These are phyloP conservation scores for Vigna reflexopilosa DNA, from an alignment of 306 rosid species.

Conservation along the genomic window DNA sequence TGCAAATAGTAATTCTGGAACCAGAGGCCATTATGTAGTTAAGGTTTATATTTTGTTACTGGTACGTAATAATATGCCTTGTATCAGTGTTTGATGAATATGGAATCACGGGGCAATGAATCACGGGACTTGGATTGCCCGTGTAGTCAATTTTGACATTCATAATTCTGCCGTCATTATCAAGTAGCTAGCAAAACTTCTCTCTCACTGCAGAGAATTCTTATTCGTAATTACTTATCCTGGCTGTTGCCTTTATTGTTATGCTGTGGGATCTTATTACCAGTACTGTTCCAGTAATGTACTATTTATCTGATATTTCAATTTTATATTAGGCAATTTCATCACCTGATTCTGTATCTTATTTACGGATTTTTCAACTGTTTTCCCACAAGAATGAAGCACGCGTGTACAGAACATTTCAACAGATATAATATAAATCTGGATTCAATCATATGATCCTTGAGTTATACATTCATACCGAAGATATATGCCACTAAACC, in stretches of 20 bases:
- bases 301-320: not conserved
- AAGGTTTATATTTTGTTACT: not conserved
- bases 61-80: not conserved
- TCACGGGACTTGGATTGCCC: not conserved
- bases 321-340: not conserved
- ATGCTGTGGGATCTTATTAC: slow-evolving; percentile 3
- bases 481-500: slow-evolving; percentile 1
- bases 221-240: not conserved
- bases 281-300: not conserved
- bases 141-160: not conserved
- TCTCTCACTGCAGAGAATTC: not conserved
- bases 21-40: not conserved
- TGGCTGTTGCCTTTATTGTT: not conserved
- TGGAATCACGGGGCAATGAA: not conserved
- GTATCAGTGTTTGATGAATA: slow-evolving; percentile 1
- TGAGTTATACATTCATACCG: not conserved
- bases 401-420: not conserved
- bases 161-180: not conserved
- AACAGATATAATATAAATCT: slow-evolving; percentile 1
- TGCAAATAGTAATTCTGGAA: not conserved
- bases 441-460: not conserved
- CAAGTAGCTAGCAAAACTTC: not conserved
- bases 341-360: not conserved
- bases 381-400: slow-evolving; percentile 15
- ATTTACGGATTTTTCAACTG: not conserved